Evolutionary conservation across 495 filamentous ascomycete genomes (phyloP), one percentile per base, ranked within the genome.

Genomic region (Penicillium ochrochloron): DNA sequence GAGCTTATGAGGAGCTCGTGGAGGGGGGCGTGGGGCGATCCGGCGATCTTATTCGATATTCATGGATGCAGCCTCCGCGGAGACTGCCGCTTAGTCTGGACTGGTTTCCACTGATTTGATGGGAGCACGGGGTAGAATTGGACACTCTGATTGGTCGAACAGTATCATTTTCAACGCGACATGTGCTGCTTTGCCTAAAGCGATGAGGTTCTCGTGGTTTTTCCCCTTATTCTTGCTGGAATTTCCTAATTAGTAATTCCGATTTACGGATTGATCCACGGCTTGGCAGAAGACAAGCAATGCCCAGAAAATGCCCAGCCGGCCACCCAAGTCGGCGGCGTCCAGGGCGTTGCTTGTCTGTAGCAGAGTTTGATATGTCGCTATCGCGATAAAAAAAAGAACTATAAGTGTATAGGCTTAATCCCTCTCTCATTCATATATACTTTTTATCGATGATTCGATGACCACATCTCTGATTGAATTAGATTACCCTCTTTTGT

Each of bases 221-320:
- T 14, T 14, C 3, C 23, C 2, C 10, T 19, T 21, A 5, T 9
- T n/a, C n/a, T 21, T 21, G 42, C 19, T 44, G 4, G 2, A 4
- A 4, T 44, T 33, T 53, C 4, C 25, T 31, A 29, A 31, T 29
- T 27, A 25, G 14, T 52, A 15, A 27, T 31, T 29, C 27, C 0
- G 5, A 17, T 3, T 31, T 31, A 33, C 6, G 17, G 31, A 14
- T 33, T 17, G 11, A 17, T 54, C 25, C 29, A 54, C 53, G 4
- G 7, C 53, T 39, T 56, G 53, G 21, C 10, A 14, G 21, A 34
- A n/a, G 53, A 39, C 33, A 56, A 56, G 53, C 53, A 56, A 39
- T 56, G 53, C 53, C 53, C 31, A 56, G 53, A 31, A 8, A 53
- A n/a, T 29, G 51, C 51, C 51, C 51, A 53, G 51, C 51, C 51